Base-by-base conservation (phyloP, 73 alveolate species). In the Urostyla sp. region DNA sequence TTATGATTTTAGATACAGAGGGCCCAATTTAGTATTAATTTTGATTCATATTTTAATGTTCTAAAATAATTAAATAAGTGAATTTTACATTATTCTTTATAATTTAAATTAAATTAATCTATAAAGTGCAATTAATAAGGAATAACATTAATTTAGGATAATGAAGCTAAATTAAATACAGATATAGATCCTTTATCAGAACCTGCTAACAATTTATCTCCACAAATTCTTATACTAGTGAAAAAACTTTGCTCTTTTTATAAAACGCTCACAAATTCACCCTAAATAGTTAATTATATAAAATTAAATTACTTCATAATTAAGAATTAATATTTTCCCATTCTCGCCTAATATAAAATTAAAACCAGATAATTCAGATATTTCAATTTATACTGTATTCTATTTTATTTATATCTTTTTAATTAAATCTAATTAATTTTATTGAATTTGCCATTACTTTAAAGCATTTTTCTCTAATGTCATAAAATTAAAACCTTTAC, bases 321-420 rank as follows among this genome's bases (percentile, higher is more conserved):
- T 87, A 7, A 84, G 72, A 24, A 84, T 67, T 15, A 84, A 78
- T 8, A 84, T 32, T 45, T 84, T 84, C 44, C 92, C 92, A 74
- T 74, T 84, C 30, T 73, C 85, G 10, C 85, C 85, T 24, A 73
- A 35, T 27, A 73, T 73, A 24, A 73, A 31, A 13, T 52, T 20
- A 36, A 34, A 52, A 0, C 67, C 74, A 35, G 85, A 52, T 11
- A 73, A 61, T 7, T 73, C 85, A 16, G 85, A 55, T 21, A 52
- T 31, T 1, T 34, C 32, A 34, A 55, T 35, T 32, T 73, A 35
- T 21, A 15, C 35, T 50, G 53, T 73, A 20, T 21, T 36, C 27
- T 73, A 36, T 49, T 73, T 73, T 30, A 73, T 73, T 32, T 50
- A 23, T 16, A 73, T 73, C 44, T 60, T 73, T 53, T 73, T 73